These are phyloP conservation scores for Stromatinia cepivora DNA, from an alignment of 2,329 filamentous ascomycete species.

Conservation along the genomic window DNA sequence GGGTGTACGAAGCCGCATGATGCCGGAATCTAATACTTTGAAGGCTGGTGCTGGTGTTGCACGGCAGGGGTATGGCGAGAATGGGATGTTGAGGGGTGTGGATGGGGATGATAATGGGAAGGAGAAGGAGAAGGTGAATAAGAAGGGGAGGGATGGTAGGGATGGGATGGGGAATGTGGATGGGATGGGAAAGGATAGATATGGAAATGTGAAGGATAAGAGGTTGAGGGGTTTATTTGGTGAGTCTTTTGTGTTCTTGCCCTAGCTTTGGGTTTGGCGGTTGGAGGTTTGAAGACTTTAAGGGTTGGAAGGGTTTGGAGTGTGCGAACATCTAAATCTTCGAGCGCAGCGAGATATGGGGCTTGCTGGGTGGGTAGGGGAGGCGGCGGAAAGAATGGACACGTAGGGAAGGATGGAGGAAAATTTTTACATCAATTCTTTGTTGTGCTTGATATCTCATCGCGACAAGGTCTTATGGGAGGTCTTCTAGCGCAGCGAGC, in stretches of 20 bases:
- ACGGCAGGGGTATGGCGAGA: background rate
- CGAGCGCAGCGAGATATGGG: background rate
- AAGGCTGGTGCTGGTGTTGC: slow-evolving; percentile 8
- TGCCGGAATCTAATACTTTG: background rate
- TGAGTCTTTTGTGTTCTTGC: background rate
- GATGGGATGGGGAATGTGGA: background rate
- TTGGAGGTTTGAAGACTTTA: too few relatives aligned
- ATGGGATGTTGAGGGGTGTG: background rate
- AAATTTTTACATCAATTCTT: too few relatives aligned
- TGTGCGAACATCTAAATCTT: background rate
- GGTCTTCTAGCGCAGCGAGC: background rate
- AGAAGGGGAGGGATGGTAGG: background rate
- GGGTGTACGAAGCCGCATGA: background rate
- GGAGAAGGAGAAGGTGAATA: background rate
- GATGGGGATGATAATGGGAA: background rate
- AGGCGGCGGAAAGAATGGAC: too few relatives aligned
- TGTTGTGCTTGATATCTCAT: too few relatives aligned
- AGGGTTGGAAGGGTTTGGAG: background rate
- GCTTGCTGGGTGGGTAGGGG: too few relatives aligned
- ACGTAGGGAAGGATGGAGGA: too few relatives aligned
- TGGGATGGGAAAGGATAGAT: too few relatives aligned
- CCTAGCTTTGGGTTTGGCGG: background rate
- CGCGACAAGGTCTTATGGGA: too few relatives aligned
- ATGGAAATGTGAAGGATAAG: background rate
- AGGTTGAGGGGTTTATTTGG: slow-evolving; percentile 6